phyloP scores from a whole-genome alignment of 129 eudicot genomes.

The Tagetes patula region DNA sequence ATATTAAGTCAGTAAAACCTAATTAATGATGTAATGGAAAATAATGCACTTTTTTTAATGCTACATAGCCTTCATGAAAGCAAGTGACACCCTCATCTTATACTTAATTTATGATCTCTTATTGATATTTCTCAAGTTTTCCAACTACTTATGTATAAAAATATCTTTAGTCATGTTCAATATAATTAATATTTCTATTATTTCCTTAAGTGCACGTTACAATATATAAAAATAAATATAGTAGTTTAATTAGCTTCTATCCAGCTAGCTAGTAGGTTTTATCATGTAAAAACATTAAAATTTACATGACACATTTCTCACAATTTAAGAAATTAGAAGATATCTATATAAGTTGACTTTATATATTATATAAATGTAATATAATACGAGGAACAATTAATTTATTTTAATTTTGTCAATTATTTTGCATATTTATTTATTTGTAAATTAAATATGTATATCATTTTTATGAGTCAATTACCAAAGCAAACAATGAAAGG shows the following conservation, averaged over 20 bases:
- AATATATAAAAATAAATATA: neutral
- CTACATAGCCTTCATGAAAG: slow-evolving; percentile 4
- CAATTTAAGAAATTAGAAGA: neutral
- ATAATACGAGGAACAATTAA: neutral
- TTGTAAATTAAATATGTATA: neutral
- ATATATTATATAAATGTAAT: neutral
- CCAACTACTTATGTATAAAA: neutral
- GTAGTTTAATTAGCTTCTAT: neutral
- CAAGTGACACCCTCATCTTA: neutral
- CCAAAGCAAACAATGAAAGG: slow-evolving; percentile 12
- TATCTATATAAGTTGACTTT: neutral
- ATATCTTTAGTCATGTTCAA: slow-evolving; percentile 1
- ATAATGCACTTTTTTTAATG: neutral
- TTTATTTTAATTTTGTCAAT: neutral
- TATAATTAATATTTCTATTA: neutral
- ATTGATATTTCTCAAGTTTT: neutral
- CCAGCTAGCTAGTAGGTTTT: neutral
- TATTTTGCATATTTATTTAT: neutral
- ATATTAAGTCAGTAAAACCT: slow-evolving; percentile 1
- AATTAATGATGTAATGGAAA: neutral
- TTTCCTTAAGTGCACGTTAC: neutral
- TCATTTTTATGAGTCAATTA: neutral
- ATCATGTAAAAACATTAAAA: neutral
- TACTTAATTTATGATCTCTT: neutral
- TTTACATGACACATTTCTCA: neutral